Percentiles rank a stretch among this genome's conserved stretches.
Conservation (phyloP, 495 filamentous ascomycete genomes). For the Parathielavia appendiculata region DNA sequence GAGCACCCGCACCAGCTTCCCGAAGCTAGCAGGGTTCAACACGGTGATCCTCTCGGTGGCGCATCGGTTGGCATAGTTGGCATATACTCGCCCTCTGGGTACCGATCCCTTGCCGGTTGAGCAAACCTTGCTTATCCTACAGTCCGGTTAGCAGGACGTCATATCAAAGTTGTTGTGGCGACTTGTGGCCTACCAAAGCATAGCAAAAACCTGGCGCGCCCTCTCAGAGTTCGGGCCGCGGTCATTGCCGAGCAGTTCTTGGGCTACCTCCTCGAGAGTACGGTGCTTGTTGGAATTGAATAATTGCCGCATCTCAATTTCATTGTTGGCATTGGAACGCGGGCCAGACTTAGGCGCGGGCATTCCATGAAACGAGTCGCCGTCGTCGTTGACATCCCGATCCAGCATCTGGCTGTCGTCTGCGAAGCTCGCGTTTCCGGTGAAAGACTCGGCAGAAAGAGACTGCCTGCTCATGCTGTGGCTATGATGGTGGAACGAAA, state of each 20-base stretch:
- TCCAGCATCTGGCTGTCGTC: constrained; percentile 66
- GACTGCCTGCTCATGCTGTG: constrained; percentile 51
- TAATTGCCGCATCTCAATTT: constrained; percentile 83
- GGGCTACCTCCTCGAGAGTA: constrained; percentile 73
- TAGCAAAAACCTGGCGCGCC: constrained; percentile 93
- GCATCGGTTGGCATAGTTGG: constrained; percentile 85
- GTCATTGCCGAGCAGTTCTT: constrained; percentile 60
- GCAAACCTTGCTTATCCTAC: constrained; percentile 79
- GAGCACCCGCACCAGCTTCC: constrained; percentile 91
- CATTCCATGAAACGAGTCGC: constrained; percentile 52
- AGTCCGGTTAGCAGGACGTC: constrained; percentile 17
- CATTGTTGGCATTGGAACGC: constrained; percentile 72
- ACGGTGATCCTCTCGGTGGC: constrained; percentile 88
- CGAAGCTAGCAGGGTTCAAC: constrained; percentile 93
- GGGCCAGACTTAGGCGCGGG: constrained; percentile 58
- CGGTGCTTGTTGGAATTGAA: constrained; percentile 70
- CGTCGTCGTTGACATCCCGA: constrained; percentile 61
- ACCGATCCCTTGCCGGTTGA: constrained; percentile 76
- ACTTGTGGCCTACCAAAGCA: constrained; percentile 72
- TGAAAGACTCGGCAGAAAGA: constrained; percentile 48
- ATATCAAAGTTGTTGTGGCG: too few species aligned
- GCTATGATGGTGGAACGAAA: constrained; percentile 45
- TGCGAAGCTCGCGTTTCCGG: constrained; percentile 55
- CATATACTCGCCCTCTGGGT: constrained; percentile 85
- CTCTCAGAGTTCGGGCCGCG: constrained; percentile 78